A percentile compares a stretch with the other conserved stretches of the same genome.
phyloP scores from a whole-genome alignment of 2,329 filamentous ascomycete species.

The Penicillium sp. region DNA sequence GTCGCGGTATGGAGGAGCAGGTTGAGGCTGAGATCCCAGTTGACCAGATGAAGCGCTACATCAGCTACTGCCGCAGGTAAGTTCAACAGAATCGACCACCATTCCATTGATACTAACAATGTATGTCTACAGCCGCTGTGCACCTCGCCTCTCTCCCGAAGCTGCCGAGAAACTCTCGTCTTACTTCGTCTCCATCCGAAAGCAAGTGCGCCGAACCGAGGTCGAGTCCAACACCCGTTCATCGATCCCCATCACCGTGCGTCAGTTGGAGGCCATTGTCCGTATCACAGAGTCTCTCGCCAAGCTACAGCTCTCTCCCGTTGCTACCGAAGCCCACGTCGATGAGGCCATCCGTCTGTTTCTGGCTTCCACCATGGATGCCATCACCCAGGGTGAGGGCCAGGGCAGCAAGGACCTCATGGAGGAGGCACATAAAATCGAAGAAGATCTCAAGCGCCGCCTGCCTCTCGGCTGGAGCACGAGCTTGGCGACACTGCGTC shows the following conservation, averaged over 20 bases:
- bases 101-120: slow-evolving; percentile 11
- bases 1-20: slow-evolving; percentile 73
- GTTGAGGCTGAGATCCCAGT: slow-evolving; percentile 84
- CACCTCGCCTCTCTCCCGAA: slow-evolving; percentile 81
- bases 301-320: slow-evolving; percentile 78
- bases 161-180: slow-evolving; percentile 94
- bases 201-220: slow-evolving; percentile 88
- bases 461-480: slow-evolving; percentile 95
- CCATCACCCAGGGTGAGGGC: slow-evolving; percentile 82
- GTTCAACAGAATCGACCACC: slow-evolving; percentile 31
- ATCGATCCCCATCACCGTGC: slow-evolving; percentile 94
- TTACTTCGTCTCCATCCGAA: slow-evolving; percentile 93
- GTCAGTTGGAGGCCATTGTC: slow-evolving; percentile 93
- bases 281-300: slow-evolving; percentile 95
- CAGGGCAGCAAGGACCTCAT: slow-evolving; percentile 83
- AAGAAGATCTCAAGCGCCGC: slow-evolving; percentile 79
- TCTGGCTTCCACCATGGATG: slow-evolving; percentile 95
- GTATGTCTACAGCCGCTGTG: slow-evolving; percentile 63
- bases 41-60: slow-evolving; percentile 95
- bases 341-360: slow-evolving; percentile 97
- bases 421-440: slow-evolving; percentile 80
- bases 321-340: slow-evolving; percentile 86
- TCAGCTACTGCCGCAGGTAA: slow-evolving; percentile 93
- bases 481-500: slow-evolving; percentile 74
- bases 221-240: slow-evolving; percentile 84